Evolutionary conservation across 2,329 filamentous ascomycete species (phyloP).

Genomic region (Phyllosticta paracitricarpa): DNA sequence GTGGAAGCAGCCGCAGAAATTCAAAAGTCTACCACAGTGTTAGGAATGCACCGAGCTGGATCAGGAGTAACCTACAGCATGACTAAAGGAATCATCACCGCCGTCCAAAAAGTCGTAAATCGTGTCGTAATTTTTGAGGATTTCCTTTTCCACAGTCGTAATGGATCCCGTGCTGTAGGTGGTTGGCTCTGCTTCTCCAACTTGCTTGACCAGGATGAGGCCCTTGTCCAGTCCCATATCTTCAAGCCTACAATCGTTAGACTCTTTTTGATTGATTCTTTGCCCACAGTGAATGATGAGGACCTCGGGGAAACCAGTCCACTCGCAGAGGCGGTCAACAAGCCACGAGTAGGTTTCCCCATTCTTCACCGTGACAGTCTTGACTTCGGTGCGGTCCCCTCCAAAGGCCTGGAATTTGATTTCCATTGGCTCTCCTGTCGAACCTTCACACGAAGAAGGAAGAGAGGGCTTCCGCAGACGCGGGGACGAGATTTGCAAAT

Average conservation of each 20-base stretch:
- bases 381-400: slow-evolving; percentile 48
- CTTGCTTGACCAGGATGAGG: slow-evolving; percentile 17
- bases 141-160: slow-evolving; percentile 58
- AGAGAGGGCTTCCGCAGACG: slow-evolving; percentile 16
- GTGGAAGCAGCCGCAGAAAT: slow-evolving; percentile 24
- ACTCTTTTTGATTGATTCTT: slow-evolving; percentile 51
- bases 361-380: slow-evolving; percentile 54
- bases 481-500: neutral
- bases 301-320: slow-evolving; percentile 68
- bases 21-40: slow-evolving; percentile 22
- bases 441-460: slow-evolving; percentile 41
- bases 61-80: slow-evolving; percentile 14
- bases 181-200: neutral
- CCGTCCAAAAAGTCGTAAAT: slow-evolving; percentile 73
- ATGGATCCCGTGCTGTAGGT: slow-evolving; percentile 4
- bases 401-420: slow-evolving; percentile 69
- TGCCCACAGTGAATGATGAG: slow-evolving; percentile 61
- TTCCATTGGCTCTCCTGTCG: slow-evolving; percentile 54
- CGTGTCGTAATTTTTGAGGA: slow-evolving; percentile 72
- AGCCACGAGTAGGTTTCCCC: slow-evolving; percentile 50
- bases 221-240: slow-evolving; percentile 1
- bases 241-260: neutral
- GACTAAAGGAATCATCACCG: slow-evolving; percentile 42
- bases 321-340: slow-evolving; percentile 56
- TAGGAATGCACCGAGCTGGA: neutral